A percentile compares a stretch with the other conserved stretches of the same genome.
phyloP scores from a whole-genome alignment of 192 early-diverging fungal genomes.

The Coemansia sp. region DNA sequence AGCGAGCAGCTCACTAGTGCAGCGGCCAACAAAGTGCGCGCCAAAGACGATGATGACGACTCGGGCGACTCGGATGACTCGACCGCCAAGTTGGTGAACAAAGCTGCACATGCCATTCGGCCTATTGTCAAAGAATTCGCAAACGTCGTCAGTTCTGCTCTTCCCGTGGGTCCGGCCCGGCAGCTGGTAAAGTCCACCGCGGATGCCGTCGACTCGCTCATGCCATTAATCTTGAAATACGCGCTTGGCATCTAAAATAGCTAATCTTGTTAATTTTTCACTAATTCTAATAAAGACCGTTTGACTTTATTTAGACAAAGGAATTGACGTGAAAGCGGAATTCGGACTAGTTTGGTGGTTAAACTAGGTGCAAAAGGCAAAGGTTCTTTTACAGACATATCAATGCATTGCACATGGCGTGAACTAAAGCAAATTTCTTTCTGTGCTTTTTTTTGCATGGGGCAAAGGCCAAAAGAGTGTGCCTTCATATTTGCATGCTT shows the following conservation, averaged over 20 bases:
- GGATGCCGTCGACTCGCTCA: constrained; percentile 35
- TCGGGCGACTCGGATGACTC: constrained; percentile 24
- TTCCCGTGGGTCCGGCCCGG: constrained; percentile 33
- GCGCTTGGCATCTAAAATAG: constrained; percentile 28
- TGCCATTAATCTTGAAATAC: constrained; percentile 50
- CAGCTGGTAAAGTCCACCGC: constrained; percentile 44
- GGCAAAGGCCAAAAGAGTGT: not conserved
- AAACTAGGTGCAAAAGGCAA: not conserved
- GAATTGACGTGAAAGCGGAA: too few species aligned
- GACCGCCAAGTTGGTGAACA: constrained; percentile 32
- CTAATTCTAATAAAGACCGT: constrained; percentile 8
- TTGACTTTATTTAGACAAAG: too few species aligned
- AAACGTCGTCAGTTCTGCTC: constrained; percentile 14
- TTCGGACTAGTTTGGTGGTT: not conserved
- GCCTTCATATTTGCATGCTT: not conserved
- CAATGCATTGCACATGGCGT: not conserved
- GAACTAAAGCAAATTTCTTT: not conserved
- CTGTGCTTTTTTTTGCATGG: not conserved
- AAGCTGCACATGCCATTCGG: constrained; percentile 21
- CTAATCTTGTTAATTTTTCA: constrained; percentile 7
- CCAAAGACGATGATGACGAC: constrained; percentile 30
- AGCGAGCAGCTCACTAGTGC: constrained; percentile 6
- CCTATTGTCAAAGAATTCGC: constrained; percentile 42
- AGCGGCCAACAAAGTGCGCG: constrained; percentile 6
- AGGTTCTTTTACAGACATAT: not conserved